Conservation (phyloP, 2,329 filamentous ascomycete genomes). For the Phymatotrichopsis omnivora region DNA sequence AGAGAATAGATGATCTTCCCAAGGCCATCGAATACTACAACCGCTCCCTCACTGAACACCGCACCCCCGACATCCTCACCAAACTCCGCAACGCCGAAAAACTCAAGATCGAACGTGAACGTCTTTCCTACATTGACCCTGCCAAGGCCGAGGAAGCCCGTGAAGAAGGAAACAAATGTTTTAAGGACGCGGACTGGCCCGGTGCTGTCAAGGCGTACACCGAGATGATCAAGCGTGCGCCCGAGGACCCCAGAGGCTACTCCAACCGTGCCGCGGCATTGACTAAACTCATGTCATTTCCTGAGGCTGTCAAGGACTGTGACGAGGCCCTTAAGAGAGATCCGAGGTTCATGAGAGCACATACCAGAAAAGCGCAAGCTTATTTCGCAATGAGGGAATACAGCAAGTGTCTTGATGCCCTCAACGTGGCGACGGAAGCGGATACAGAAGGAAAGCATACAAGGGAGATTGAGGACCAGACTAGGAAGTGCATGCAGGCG, state of each 20-base stretch:
- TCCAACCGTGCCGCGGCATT: slow-evolving; percentile 95
- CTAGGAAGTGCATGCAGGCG: slow-evolving; percentile 80
- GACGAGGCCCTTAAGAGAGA: slow-evolving; percentile 85
- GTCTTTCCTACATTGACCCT: slow-evolving; percentile 74
- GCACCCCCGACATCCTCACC: slow-evolving; percentile 81
- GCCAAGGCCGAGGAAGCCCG: slow-evolving; percentile 90
- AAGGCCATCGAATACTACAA: slow-evolving; percentile 84
- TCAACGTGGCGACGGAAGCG: slow-evolving; percentile 65
- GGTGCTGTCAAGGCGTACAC: slow-evolving; percentile 86
- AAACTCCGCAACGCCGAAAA: slow-evolving; percentile 91
- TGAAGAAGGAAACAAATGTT: slow-evolving; percentile 88
- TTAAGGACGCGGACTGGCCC: slow-evolving; percentile 94
- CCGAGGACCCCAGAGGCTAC: slow-evolving; percentile 86
- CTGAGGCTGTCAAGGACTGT: slow-evolving; percentile 85
- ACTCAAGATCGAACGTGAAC: slow-evolving; percentile 64
- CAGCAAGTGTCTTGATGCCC: slow-evolving; percentile 85
- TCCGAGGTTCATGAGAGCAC: slow-evolving; percentile 84
- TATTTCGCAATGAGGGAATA: slow-evolving; percentile 98
- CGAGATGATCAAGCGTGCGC: slow-evolving; percentile 94
- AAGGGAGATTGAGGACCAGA: slow-evolving; percentile 85
- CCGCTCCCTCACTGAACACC: slow-evolving; percentile 89
- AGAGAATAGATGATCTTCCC: slow-evolving; percentile 71
- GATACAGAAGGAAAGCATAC: slow-evolving; percentile 73
- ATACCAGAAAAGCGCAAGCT: slow-evolving; percentile 91
- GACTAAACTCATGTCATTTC: slow-evolving; percentile 93